A percentile compares a stretch with the other conserved stretches of the same genome.
Conservation (phyloP, 805 yeast genomes). For the Blastobotrys chiropterorum region DNA sequence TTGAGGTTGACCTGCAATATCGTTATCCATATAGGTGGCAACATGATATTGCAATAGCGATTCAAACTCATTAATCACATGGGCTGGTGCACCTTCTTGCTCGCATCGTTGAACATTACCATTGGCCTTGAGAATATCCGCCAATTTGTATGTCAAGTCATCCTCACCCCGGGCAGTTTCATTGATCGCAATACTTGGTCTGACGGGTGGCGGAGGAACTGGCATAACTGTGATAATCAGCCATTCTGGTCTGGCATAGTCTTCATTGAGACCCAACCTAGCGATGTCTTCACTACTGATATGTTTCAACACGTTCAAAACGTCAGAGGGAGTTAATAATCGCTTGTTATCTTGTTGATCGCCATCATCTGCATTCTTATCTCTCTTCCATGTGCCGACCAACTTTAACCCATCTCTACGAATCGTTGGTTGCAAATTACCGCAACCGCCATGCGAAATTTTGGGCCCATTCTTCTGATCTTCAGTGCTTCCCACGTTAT, state of each 20-base stretch:
- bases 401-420: conserved; percentile 93
- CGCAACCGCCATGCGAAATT: conserved; percentile 91
- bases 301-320: conserved; percentile 85
- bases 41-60: conserved; percentile 93
- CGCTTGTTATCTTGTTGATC: conserved; percentile 84
- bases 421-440: conserved; percentile 90
- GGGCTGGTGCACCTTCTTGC: conserved; percentile 99
- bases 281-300: conserved; percentile 78
- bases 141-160: conserved; percentile 94
- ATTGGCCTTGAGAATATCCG: conserved; percentile 94
- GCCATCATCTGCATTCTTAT: conserved; percentile 72
- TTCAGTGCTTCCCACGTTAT: conserved; percentile 54
- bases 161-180: conserved; percentile 99
- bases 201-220: conserved; percentile 99
- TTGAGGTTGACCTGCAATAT: conserved; percentile 99
- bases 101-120: conserved; percentile 95
- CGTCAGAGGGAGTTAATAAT: conserved; percentile 80
- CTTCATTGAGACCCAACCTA: conserved; percentile 85
- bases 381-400: conserved; percentile 98
- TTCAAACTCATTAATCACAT: conserved; percentile 94
- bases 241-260: conserved; percentile 99
- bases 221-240: conserved; percentile 94
- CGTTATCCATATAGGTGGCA: conserved; percentile 99
- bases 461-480: conserved; percentile 38
- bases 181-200: conserved; percentile 96